Conservation (phyloP, 225 moss, liverwort and hornwort species). For the Pseudisothecium myosuroides region DNA sequence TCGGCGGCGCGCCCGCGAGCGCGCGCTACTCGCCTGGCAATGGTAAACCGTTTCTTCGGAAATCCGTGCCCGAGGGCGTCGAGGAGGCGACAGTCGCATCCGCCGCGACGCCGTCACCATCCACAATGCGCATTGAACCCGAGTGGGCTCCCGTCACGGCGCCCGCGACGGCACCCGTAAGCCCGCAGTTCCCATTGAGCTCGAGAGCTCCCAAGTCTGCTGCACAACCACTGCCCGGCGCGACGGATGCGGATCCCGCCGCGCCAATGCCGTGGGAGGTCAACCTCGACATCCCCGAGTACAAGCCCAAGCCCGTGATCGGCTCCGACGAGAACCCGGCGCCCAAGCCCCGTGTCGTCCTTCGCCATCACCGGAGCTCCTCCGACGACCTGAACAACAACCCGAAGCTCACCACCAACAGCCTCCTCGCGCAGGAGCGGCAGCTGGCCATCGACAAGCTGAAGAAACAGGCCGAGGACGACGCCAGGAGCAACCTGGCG, state of each 20-base stretch:
- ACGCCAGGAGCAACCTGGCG: not conserved
- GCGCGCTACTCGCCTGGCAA: slow-evolving; percentile 4
- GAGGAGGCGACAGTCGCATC: not conserved
- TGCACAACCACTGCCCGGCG: not conserved
- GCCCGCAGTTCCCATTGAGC: not conserved
- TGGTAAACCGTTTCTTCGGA: not conserved
- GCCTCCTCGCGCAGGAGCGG: not conserved
- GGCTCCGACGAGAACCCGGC: slow-evolving; percentile 5
- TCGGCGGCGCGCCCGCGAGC: slow-evolving; percentile 47
- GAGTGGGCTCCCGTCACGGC: not conserved
- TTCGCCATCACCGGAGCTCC: slow-evolving; percentile 15
- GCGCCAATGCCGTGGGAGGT: slow-evolving; percentile 9
- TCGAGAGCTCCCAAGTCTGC: not conserved
- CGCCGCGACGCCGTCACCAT: not conserved
- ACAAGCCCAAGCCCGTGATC: slow-evolving; percentile 28
- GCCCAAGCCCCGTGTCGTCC: not conserved
- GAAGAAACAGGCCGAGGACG: slow-evolving; percentile 2
- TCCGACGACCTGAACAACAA: slow-evolving; percentile 2
- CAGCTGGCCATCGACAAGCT: slow-evolving; percentile 5
- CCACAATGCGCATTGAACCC: not conserved
- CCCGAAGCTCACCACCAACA: not conserved
- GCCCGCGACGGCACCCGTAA: not conserved
- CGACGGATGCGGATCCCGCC: not conserved
- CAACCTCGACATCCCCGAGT: slow-evolving; percentile 18
- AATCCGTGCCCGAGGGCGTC: not conserved